These are phyloP conservation scores for Pythium insidiosum DNA, from an alignment of 352 stramenopile species.

Conservation along the genomic window DNA sequence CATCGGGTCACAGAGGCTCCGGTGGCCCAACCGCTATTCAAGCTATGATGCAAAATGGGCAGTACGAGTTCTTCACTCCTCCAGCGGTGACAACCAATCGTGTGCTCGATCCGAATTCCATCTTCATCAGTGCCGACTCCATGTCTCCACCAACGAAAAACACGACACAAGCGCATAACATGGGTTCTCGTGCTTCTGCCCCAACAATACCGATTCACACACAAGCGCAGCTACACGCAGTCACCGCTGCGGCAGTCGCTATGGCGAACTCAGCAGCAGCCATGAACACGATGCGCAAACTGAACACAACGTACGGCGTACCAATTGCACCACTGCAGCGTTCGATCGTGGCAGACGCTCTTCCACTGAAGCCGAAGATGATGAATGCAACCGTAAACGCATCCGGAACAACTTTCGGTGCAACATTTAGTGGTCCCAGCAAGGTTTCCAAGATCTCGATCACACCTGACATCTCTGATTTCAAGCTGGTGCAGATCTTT, in stretches of 20 bases:
- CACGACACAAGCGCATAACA: constrained; percentile 12
- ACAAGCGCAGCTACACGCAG: constrained; percentile 22
- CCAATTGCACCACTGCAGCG: constrained; percentile 40
- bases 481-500: constrained; percentile 85
- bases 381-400: constrained; percentile 13
- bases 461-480: constrained; percentile 71
- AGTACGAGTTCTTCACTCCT: constrained; percentile 57
- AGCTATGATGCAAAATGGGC: constrained; percentile 1
- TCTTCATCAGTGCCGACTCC: constrained; percentile 38
- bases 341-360: constrained; percentile 15
- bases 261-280: constrained; percentile 50
- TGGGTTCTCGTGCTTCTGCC: too few species aligned
- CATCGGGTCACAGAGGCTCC: too few species aligned
- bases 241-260: constrained; percentile 25
- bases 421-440: constrained; percentile 8
- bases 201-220: constrained; percentile 7
- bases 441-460: constrained; percentile 54
- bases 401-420: constrained; percentile 7
- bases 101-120: constrained; percentile 18
- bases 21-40: too few species aligned
- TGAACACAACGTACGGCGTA: constrained; percentile 41
- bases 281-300: constrained; percentile 45
- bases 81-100: constrained; percentile 28
- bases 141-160: constrained; percentile 31
- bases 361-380: constrained; percentile 36